Evolutionary conservation across 352 stramenopile species (phyloP), one percentile per base, ranked within the genome.

Genomic region (Globisporangium solare): DNA sequence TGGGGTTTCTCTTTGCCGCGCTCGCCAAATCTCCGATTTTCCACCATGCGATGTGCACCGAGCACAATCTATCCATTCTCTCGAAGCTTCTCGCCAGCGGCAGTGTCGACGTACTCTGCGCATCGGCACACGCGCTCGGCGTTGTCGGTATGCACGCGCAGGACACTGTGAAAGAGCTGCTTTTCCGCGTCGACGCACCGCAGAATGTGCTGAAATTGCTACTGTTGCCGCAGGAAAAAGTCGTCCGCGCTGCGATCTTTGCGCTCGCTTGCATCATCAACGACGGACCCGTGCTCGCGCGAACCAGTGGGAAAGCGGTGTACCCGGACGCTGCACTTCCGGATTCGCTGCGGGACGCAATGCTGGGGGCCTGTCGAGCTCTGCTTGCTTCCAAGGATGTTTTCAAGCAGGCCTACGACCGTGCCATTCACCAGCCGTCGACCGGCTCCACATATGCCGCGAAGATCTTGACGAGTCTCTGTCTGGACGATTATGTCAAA

Each of bases 51-150:
- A 58, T 90, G 24, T 88, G 76, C 27, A 76, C 62, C 0, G 67
- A 85, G 55, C 41, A 52, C n/a, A 87, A 85, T 47, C 56, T 89
- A 1, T 78, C 70, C 1, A 90, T 88, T 49, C 54, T 90, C 1
- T 78, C 78, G 3, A 90, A 88, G 55, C 56, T 90, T 31, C 59
- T 90, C 3, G 68, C 86, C 8, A 76, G 77, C 15, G 78, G 77
- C 0, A 83, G 74, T 0, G 54, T 51, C 6, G 76, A 83, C 3
- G 78, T 88, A 3, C 59, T 90, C 0, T 70, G 69, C 46, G 70
- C 72, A 3, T 67, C 80, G 2, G 57, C 74, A 2, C 88, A 76
- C 53, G 76, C 77, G 4, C 63, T 90, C 24, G 80, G 80, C 1
- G 65, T 83, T 6, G 66, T 83, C 5, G 73, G 67, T 11, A 59